Evolutionary conservation across 1,284 basidiomycete species (phyloP).

Genomic region (Tylopilus orsonianus): DNA sequence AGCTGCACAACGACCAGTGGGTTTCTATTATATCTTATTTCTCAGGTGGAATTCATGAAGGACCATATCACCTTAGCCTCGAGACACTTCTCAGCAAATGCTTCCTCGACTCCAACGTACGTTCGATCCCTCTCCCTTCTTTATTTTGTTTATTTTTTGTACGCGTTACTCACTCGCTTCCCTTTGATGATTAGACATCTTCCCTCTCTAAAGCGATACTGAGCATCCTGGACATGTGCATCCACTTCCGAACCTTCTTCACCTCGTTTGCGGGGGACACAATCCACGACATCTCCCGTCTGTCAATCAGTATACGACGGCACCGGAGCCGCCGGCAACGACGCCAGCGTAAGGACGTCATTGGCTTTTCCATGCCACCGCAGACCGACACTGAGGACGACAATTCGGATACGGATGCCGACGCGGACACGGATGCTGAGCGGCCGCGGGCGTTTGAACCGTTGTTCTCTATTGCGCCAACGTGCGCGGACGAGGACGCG

Average conservation of each 20-base stretch:
- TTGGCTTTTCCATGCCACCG: constrained; percentile 54
- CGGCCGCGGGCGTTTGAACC: no score
- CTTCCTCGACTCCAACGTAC: constrained; percentile 65
- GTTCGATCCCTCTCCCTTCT: constrained; percentile 22
- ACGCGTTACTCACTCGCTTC: neutral
- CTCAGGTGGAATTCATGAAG: neutral
- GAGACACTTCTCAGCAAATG: constrained; percentile 62
- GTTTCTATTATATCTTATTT: constrained; percentile 27
- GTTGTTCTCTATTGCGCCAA: no score
- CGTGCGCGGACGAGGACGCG: constrained; percentile 36
- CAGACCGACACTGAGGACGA: no score
- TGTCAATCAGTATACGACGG: constrained; percentile 50
- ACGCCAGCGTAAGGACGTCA: constrained; percentile 53
- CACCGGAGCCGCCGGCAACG: constrained; percentile 61
- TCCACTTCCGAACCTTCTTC: constrained; percentile 67
- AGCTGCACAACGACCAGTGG: constrained; percentile 71
- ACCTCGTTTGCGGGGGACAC: constrained; percentile 57
- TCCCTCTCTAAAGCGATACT: constrained; percentile 63
- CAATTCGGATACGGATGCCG: constrained; percentile 36
- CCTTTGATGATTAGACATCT: constrained; percentile 46
- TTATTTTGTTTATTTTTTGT: neutral
- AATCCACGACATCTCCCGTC: constrained; percentile 59
- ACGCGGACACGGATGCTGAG: constrained; percentile 50
- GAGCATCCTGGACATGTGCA: constrained; percentile 70
- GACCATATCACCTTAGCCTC: constrained; percentile 43